Evolutionary conservation across 768 basidiomycete genomes (phyloP), one percentile per base, ranked within the genome.

Genomic region (Tricholoma matsutake): DNA sequence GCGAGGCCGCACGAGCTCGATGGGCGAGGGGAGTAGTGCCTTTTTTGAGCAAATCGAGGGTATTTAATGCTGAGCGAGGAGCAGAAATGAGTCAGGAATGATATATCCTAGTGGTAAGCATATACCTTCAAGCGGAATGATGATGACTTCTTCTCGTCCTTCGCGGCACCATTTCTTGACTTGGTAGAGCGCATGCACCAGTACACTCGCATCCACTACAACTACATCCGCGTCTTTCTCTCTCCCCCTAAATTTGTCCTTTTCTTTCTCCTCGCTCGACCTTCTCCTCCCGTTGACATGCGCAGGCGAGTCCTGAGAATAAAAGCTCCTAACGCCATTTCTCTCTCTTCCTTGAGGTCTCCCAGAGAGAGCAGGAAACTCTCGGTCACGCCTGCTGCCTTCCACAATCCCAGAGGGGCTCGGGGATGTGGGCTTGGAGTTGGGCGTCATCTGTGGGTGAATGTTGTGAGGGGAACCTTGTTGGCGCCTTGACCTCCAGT

Each of bases 21-120:
- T 91, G 85, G 0, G 94, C 92, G 10, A 94, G 81, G 0, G 84
- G 75, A 28, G 81, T 89, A 0, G 87, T 86, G 1, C 94, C 94
- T 71, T 96, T 97, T 83, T 97, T 97, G 68, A 96, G 83, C 1
- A 96, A 77, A 70, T 97, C 95, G 2, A 97, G 82, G 0, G 94
- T 96, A 68, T 94, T 96, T 28, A 97, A 81, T 8, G 90, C 94
- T 96, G 71, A 18, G 0, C 9, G 16, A 52, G 28, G 57, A 57
- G 37, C 25, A 39, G 61, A 47, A 29, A 39, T 28, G 54, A 34
- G 13, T 56, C 20, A 55, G 1, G 45, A 18, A 54, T 55, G 18
- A 28, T 37, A 58, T 20, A 61, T 49, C 18, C 57, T 34, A 35
- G 3, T 13, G 31, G 5, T 34, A 31, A 32, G 37, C 77, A 3